Conservation (phyloP, 2,329 filamentous ascomycete genomes). For the Clonostachys chloroleuca region DNA sequence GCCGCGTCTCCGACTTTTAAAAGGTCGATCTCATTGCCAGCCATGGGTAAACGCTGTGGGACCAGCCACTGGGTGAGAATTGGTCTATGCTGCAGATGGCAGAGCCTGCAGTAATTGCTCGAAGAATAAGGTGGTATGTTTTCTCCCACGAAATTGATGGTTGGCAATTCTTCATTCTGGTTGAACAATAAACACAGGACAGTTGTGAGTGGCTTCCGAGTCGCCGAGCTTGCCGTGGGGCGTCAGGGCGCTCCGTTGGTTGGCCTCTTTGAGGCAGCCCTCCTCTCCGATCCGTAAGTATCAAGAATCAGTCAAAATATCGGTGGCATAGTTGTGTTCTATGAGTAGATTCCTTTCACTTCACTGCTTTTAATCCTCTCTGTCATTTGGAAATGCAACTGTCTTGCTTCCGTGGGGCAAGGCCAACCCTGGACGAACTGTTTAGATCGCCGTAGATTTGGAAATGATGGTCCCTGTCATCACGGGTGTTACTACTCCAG, state of each 20-base stretch:
- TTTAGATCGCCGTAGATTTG: not conserved
- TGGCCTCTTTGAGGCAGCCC: not conserved
- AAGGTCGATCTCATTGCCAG: slow-evolving; percentile 39
- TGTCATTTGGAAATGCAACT: too few species aligned
- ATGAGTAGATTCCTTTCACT: slow-evolving; percentile 15
- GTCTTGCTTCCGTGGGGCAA: too few species aligned
- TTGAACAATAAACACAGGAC: slow-evolving; percentile 32
- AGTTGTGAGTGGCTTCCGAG: not conserved
- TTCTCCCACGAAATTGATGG: slow-evolving; percentile 20
- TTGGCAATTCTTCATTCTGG: slow-evolving; percentile 45
- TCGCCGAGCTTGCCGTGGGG: not conserved
- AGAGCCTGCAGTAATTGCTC: slow-evolving; percentile 38
- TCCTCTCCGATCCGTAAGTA: not conserved
- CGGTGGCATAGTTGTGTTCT: slow-evolving; percentile 7
- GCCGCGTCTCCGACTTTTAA: too few species aligned
- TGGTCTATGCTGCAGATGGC: slow-evolving; percentile 38
- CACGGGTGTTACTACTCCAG: slow-evolving; percentile 37
- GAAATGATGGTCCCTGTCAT: slow-evolving; percentile 37
- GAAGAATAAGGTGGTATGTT: slow-evolving; percentile 20
- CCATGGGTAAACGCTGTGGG: slow-evolving; percentile 43
- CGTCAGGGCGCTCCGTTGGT: not conserved
- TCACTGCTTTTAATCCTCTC: too few species aligned
- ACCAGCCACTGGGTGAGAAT: slow-evolving; percentile 31
- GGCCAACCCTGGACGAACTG: not conserved
- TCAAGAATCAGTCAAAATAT: not conserved